Percentiles rank a stretch among this genome's conserved stretches.
These are phyloP conservation scores for Penicillium flavigenum DNA, from an alignment of 495 filamentous ascomycete species.

Conservation along the genomic window DNA sequence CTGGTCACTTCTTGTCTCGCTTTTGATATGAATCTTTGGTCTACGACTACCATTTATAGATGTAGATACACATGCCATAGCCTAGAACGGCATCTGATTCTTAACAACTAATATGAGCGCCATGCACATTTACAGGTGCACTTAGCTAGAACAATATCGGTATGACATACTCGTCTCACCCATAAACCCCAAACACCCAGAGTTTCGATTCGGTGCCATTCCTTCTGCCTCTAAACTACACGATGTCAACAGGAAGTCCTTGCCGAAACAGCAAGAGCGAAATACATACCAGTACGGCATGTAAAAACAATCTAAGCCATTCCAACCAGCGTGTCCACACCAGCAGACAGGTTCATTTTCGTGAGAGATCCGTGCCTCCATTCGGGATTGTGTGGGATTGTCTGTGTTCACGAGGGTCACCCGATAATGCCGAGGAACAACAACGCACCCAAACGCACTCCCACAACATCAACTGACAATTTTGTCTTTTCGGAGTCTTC, in stretches of 20 bases:
- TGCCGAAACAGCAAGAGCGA: neutral
- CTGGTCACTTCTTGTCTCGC: neutral
- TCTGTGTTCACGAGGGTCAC: conserved; percentile 22
- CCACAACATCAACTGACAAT: neutral
- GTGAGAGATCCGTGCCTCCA: conserved; percentile 11
- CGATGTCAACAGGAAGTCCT: neutral
- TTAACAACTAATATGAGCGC: neutral
- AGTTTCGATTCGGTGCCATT: neutral
- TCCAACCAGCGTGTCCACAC: neutral
- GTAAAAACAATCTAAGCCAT: neutral
- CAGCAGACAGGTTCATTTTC: neutral
- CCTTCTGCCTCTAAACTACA: neutral
- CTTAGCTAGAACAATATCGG: neutral
- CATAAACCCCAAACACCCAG: neutral
- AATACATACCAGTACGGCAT: neutral
- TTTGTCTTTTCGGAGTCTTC: neutral
- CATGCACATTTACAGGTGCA: neutral
- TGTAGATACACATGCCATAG: neutral
- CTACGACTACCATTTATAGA: neutral
- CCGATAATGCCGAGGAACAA: conserved; percentile 26
- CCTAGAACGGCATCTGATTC: neutral
- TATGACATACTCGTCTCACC: neutral
- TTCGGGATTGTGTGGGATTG: conserved; percentile 9
- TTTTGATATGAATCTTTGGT: neutral
- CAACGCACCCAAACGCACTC: neutral